Percentiles rank a stretch among this genome's conserved stretches.
These are phyloP conservation scores for Eucalyptus curtisii DNA, from an alignment of 345 rosid species.

Conservation along the genomic window DNA sequence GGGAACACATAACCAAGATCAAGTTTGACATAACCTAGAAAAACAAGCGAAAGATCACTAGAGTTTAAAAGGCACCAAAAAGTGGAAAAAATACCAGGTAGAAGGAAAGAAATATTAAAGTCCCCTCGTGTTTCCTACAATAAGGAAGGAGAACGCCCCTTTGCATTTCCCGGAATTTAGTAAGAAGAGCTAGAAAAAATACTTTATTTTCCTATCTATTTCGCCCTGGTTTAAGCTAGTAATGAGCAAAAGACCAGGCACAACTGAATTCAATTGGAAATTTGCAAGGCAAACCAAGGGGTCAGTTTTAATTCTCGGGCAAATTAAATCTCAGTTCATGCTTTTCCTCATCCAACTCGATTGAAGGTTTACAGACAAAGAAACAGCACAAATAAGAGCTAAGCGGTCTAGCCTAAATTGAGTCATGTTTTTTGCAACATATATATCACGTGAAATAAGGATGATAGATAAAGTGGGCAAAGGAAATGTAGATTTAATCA, in stretches of 20 bases:
- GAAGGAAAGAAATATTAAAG: neutral
- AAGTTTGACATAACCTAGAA: neutral
- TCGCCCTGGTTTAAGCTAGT: neutral
- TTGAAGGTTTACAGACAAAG: neutral
- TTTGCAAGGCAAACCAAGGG: neutral
- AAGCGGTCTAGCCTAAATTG: neutral
- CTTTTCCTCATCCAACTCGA: neutral
- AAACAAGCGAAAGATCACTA: neutral
- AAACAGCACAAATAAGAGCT: neutral
- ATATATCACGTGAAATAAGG: neutral
- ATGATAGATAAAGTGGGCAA: neutral
- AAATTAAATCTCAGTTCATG: neutral
- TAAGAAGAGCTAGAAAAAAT: neutral
- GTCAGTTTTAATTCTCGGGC: neutral
- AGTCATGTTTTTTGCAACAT: neutral
- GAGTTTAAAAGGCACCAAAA: neutral
- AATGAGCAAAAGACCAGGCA: neutral
- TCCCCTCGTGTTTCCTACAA: neutral
- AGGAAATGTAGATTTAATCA: neutral
- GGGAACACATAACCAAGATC: neutral
- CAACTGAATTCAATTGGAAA: neutral
- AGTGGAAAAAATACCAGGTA: neutral
- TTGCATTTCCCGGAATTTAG: neutral
- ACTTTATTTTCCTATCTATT: neutral
- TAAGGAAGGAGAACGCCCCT: neutral